Base-by-base conservation (phyloP, 257 asterid species). In the Galeopsis tetrahit region DNA sequence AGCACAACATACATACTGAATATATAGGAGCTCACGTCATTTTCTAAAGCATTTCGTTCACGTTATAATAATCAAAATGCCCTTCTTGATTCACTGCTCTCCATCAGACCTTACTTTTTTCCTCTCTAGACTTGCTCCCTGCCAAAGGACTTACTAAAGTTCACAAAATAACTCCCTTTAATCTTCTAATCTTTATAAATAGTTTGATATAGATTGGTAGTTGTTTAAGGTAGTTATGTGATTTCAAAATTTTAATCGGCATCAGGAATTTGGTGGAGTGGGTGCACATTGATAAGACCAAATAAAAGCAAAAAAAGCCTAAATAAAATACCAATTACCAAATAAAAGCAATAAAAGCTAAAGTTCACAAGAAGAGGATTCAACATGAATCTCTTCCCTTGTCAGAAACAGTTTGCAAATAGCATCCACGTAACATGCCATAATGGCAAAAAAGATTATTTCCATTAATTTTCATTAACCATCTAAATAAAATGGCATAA, bases 381-480 rank as follows among this genome's bases (percentile, higher is more conserved):
- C 46, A 38, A 10, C n/a, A 2, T 21, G 62, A 60, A 21, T 58
- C 63, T 53, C 40, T 40, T 5, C 64, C 28, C 31, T 36, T 5
- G 6, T 13, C 52, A 17, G 28, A 58, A 71, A 40, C 67, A 59
- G 15, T 67, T 60, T 7, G 68, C 38, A 66, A 39, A 35, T 51
- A 66, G 49, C 53, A 65, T 11, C 44, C 39, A 17, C 32, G 32
- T 46, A 44, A 33, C 14, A 33, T 31, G 58, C 13, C 36, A 13
- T 17, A 60, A 42, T 38, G 21, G 62, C 32, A 40, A 62, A 28
- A 10, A 11, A 6, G 61, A 17, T 55, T 21, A 34, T 55, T 55
- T 55, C n/a, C 34, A 65, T 32, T 43, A 56, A 31, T 69, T 61
- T 71, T 15, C 66, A 63, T 14, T 4, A n/a, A 55, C 58, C 36